These are phyloP conservation scores for Sporothrix pseudoabietina DNA, from an alignment of 2,329 filamentous ascomycete species.

Conservation along the genomic window DNA sequence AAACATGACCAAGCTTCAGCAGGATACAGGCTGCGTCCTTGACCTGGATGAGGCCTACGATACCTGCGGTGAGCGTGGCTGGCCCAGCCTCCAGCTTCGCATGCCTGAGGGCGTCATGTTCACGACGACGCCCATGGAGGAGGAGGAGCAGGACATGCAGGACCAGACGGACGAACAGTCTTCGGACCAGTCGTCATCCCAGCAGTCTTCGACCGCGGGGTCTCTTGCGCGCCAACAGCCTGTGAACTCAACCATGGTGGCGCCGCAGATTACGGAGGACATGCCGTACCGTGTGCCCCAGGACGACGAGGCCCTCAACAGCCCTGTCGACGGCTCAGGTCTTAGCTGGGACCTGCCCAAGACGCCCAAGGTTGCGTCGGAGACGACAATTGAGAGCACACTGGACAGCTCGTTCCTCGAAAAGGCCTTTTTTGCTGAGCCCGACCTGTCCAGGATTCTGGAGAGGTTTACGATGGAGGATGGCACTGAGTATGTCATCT, in stretches of 20 bases:
- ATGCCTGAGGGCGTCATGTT: slow-evolving; percentile 32
- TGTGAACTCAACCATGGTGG: slow-evolving; percentile 30
- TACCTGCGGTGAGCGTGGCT: slow-evolving; percentile 35
- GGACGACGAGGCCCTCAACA: slow-evolving; percentile 34
- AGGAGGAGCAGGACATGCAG: slow-evolving; percentile 21
- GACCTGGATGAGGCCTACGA: slow-evolving; percentile 38
- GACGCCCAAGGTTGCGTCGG: slow-evolving; percentile 24
- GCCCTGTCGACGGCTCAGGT: slow-evolving; percentile 28
- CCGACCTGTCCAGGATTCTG: slow-evolving; percentile 29
- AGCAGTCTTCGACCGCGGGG: background rate
- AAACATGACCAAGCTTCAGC: slow-evolving; percentile 38
- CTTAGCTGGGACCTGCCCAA: slow-evolving; percentile 28
- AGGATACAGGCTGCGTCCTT: slow-evolving; percentile 36
- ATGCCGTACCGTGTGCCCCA: slow-evolving; percentile 33
- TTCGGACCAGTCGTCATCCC: background rate
- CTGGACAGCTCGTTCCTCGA: slow-evolving; percentile 23
- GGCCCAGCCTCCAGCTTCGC: slow-evolving; percentile 37
- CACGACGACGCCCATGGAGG: slow-evolving; percentile 26
- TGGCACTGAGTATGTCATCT: slow-evolving; percentile 30
- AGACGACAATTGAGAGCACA: slow-evolving; percentile 15
- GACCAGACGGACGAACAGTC: slow-evolving; percentile 15
- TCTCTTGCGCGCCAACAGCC: slow-evolving; percentile 19
- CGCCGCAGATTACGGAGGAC: slow-evolving; percentile 26
- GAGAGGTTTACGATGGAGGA: slow-evolving; percentile 33
- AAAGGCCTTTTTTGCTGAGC: slow-evolving; percentile 30